phyloP scores from a whole-genome alignment of 2,329 filamentous ascomycete genomes.

The Verticillium isaacii region DNA sequence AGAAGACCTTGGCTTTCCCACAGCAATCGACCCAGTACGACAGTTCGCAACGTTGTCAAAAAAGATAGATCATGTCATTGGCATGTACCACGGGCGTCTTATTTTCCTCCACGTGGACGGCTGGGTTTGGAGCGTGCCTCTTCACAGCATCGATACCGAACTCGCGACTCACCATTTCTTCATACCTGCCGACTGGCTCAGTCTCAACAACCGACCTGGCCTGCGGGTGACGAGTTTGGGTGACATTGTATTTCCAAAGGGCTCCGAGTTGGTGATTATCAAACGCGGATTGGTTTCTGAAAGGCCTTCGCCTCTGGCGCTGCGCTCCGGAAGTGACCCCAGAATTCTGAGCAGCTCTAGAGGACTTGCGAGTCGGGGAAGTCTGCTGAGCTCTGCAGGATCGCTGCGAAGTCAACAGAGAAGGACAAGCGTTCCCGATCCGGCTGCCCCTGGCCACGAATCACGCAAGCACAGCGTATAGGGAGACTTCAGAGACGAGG shows the following conservation, averaged over 20 bases:
- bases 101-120: background rate
- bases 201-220: background rate
- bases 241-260: background rate
- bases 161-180: background rate
- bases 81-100: background rate
- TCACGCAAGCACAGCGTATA: background rate
- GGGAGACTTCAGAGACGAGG: background rate
- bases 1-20: background rate
- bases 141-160: background rate
- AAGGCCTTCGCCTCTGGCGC: background rate
- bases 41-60: background rate
- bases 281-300: background rate
- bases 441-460: background rate
- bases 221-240: background rate
- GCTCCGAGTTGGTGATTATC: background rate
- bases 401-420: background rate
- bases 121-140: background rate
- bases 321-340: background rate
- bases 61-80: background rate
- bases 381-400: background rate
- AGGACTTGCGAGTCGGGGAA: background rate
- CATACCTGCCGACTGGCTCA: background rate
- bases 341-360: background rate
- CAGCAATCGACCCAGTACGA: background rate
- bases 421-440: background rate